phyloP scores from a whole-genome alignment of 176 grass and related monocot species.

The Chloris gayana region DNA sequence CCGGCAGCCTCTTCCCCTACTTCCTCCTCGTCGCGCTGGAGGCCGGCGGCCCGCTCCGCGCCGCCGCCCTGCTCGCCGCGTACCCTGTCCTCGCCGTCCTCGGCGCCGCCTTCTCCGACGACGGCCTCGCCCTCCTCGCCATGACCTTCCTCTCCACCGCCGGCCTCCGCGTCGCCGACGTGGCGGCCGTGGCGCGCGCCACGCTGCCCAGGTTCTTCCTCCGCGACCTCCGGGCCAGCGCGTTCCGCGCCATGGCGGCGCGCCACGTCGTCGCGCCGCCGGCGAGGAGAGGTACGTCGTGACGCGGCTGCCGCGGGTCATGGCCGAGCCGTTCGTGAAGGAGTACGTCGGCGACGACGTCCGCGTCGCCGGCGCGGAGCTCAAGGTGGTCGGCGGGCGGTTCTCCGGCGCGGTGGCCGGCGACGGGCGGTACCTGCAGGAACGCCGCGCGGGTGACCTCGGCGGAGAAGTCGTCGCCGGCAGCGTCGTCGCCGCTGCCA shows the following conservation, averaged over 20 bases:
- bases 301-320: slow-evolving; percentile 45
- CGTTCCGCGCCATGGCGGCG: slow-evolving; percentile 28
- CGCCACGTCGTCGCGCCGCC: neutral
- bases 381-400: slow-evolving; percentile 15
- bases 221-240: slow-evolving; percentile 28
- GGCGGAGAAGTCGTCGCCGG: slow-evolving; percentile 3
- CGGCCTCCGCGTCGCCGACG: slow-evolving; percentile 32
- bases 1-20: slow-evolving; percentile 57
- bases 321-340: slow-evolving; percentile 65
- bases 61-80: slow-evolving; percentile 25
- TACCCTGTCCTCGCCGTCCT: slow-evolving; percentile 48
- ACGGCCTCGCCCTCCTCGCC: neutral
- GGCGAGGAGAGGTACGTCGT: slow-evolving; percentile 39
- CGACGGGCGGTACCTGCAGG: too few relatives aligned
- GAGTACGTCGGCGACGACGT: slow-evolving; percentile 46
- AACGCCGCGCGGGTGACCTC: slow-evolving; percentile 8
- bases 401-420: slow-evolving; percentile 29
- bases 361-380: slow-evolving; percentile 49
- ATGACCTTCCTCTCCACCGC: slow-evolving; percentile 65
- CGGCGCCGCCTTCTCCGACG: slow-evolving; percentile 4
- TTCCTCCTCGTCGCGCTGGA: slow-evolving; percentile 72
- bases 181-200: slow-evolving; percentile 42
- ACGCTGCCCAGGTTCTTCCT: slow-evolving; percentile 69
- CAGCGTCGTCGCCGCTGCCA: slow-evolving; percentile 24
- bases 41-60: slow-evolving; percentile 53